phyloP scores from a whole-genome alignment of 2,329 filamentous ascomycete species.

The Bipolaris victoriae region DNA sequence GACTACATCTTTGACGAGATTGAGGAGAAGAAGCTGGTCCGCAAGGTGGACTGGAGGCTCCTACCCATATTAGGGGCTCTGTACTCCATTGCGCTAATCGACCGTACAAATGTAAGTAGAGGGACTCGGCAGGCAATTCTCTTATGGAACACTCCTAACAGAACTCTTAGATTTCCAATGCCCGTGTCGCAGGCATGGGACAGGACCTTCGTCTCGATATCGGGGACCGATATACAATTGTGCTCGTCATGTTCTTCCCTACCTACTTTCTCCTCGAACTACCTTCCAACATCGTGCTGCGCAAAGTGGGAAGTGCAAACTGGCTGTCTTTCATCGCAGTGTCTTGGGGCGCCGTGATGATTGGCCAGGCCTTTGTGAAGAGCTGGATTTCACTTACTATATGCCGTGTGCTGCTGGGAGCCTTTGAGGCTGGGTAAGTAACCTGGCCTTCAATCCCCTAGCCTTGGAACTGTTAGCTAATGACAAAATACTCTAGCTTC shows the following conservation, averaged over 20 bases:
- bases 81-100: conserved; percentile 48
- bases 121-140: no score
- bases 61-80: conserved; percentile 49
- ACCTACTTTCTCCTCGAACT: conserved; percentile 34
- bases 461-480: no score
- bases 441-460: no score
- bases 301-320: conserved; percentile 35
- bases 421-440: conserved; percentile 27
- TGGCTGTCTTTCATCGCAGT: conserved; percentile 37
- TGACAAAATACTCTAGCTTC: conserved; percentile 11
- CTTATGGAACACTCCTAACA: neutral
- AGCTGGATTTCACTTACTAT: conserved; percentile 31
- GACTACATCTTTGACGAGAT: conserved; percentile 23
- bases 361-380: conserved; percentile 34
- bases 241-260: conserved; percentile 36
- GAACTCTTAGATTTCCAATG: conserved; percentile 27
- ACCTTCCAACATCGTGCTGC: conserved; percentile 33
- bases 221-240: conserved; percentile 34
- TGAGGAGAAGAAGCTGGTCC: conserved; percentile 30
- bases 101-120: conserved; percentile 39
- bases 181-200: conserved; percentile 38
- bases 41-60: conserved; percentile 47
- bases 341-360: conserved; percentile 36
- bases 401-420: conserved; percentile 31
- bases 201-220: conserved; percentile 28